Base-by-base conservation (phyloP, 371 early-diverging fungal genomes). In the Encephalitozoon romaleae region DNA sequence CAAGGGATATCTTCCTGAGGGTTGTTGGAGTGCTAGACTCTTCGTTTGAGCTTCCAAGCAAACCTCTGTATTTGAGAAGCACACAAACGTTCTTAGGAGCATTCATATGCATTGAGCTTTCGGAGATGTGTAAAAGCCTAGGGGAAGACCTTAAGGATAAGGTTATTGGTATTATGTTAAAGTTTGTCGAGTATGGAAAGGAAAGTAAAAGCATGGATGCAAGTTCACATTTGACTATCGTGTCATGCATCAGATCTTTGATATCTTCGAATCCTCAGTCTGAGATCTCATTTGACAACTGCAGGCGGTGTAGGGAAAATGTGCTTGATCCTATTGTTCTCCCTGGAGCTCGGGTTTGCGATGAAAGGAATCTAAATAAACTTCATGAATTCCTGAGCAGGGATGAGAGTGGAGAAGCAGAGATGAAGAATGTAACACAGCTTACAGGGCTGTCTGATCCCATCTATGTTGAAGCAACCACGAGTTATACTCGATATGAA, bases 391-490 rank as follows among this genome's bases (percentile, higher is more conserved):
- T 72, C 45, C 41, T 64, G 28, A 26, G 2, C 2, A 15, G 25
- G 8, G 38, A 15, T 26, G 51, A 64, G 38, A 54, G 52, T 25
- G 25, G 18, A 9, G 11, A 11, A 0, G 73, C 41, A n/a, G 73
- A 67, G 25, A 42, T 76, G 4, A 68, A 34, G 79, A 89, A 90
- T 68, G 90, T 95, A 38, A 91, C 96, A 25, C 96, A 95, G 85
- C 87, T 98, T 54, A 95, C 96, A 77, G 89, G 92, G 0, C 93
- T 92, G 85, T 92, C 94, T 9, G 99, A 98, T 81, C 91, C 94
- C 1, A 92, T 98, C 5, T 98, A 98, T 81, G 94, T 94, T 2
- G 99, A 98, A 87, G 95, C 94, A 2, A 92, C 94, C 76, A 91
- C 95, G 26, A 92, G 88, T 68, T 93, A 94, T 23, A 93, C 92